These are phyloP conservation scores for Posidonia oceanica DNA, from an alignment of 116 monocot genomes.

Conservation along the genomic window DNA sequence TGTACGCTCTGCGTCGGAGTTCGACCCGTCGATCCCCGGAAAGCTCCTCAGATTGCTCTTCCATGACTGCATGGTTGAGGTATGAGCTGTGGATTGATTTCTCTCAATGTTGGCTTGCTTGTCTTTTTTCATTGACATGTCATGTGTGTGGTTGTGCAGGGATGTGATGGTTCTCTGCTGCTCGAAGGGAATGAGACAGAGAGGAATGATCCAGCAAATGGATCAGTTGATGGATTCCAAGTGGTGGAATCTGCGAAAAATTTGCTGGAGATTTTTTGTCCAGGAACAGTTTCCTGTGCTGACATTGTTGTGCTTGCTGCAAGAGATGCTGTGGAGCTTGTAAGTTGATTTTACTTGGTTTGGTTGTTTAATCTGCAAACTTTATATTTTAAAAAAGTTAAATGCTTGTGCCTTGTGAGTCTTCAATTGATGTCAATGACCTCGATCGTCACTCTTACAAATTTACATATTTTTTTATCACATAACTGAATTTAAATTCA, in stretches of 20 bases:
- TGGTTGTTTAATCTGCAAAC: no score
- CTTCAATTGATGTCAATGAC: no score
- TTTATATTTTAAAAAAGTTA: no score
- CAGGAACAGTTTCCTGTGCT: constrained; percentile 65
- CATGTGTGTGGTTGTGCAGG: constrained; percentile 20
- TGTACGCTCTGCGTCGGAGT: constrained; percentile 31
- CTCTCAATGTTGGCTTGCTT: background rate
- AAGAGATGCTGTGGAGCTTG: constrained; percentile 67
- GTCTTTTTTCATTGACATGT: background rate
- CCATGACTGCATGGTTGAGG: constrained; percentile 91
- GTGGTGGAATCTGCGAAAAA: constrained; percentile 53
- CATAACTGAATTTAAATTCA: no score
- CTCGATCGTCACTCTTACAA: no score
- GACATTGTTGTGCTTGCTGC: constrained; percentile 83
- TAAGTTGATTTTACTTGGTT: constrained; percentile 14
- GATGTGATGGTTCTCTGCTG: constrained; percentile 79
- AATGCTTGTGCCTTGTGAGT: no score
- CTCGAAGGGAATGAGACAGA: constrained; percentile 66
- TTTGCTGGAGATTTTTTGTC: constrained; percentile 56
- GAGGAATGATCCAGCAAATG: constrained; percentile 63
- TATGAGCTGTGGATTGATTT: background rate
- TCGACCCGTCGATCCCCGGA: constrained; percentile 50
- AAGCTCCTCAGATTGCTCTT: constrained; percentile 80
- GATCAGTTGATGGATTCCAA: constrained; percentile 59
- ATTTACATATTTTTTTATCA: no score